Evolutionary conservation across 192 early-diverging fungal genomes (phyloP), one percentile per base, ranked within the genome.

Genomic region (Phlyctochytrium planicorne): DNA sequence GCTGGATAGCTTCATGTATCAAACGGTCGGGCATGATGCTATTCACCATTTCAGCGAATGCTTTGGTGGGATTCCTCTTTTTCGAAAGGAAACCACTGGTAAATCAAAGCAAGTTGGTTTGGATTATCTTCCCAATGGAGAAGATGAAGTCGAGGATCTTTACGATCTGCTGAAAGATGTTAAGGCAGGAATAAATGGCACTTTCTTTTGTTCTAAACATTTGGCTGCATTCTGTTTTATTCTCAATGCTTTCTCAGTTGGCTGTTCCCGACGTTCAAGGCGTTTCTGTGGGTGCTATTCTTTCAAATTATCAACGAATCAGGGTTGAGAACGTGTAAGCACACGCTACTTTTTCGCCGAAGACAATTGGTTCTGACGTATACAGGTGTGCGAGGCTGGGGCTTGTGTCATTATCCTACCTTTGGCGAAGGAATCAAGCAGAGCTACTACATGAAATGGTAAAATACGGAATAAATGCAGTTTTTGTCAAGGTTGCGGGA

Each of bases 71-170:
- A 63, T 97, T 12, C 97, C 96, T 20, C 75, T 98, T 25, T 98
- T 91, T 70, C 81, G 90, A 27, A 72, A 80, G 24, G 87, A 86
- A 31, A 94, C 96, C 52, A 65, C 67, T 12, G 94, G 97, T 0
- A 70, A 63, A 0, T 87, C 94, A 0, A 70, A 93, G 3, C 72
- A 81, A 0, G 84, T 87, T 65, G 78, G 65, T 6, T 72, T 87
- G 0, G 90, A 91, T 47, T 97, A 98, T 73, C 62, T 52, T 23
- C 62, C 67, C 0, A 91, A 87, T 17, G 60, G 75, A 31, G 79
- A 87, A 30, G 97, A 99, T 70, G 97, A 99, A 71, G 95, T 96
- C 0, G 97, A 99, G 74, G 97, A 99, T 71, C 78, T 99, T 53
- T 92, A 82, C 71, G 57, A 74, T 17, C 74, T 99, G 31, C 80